Evolutionary conservation across 768 basidiomycete species (phyloP).

Genomic region (Filobasidium floriforme): DNA sequence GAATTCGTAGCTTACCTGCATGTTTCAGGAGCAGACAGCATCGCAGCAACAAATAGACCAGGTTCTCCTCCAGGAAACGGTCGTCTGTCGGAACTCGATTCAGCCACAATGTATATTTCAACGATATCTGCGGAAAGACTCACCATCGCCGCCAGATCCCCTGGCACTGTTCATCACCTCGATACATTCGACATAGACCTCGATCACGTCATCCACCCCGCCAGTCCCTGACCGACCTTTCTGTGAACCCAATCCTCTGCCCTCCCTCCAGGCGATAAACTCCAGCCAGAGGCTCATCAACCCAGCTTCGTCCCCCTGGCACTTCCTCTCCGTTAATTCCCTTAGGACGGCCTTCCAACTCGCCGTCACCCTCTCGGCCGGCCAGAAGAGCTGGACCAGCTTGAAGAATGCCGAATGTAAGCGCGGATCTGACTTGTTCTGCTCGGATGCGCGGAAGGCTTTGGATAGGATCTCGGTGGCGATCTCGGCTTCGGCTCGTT

Average conservation of each 20-base stretch:
- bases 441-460: constrained; percentile 33
- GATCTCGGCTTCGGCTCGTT: constrained; percentile 31
- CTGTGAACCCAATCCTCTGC: constrained; percentile 33
- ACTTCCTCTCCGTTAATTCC: constrained; percentile 9
- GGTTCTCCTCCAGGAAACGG: constrained; percentile 38
- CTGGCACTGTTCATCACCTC: constrained; percentile 22
- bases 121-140: too few relatives aligned
- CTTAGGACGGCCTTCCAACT: constrained; percentile 41
- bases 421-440: constrained; percentile 28
- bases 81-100: not conserved
- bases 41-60: constrained; percentile 45
- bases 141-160: constrained; percentile 17
- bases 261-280: constrained; percentile 44
- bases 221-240: constrained; percentile 24
- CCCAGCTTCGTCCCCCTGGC: constrained; percentile 17
- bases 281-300: constrained; percentile 41
- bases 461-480: constrained; percentile 43
- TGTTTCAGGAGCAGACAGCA: constrained; percentile 43
- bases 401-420: constrained; percentile 43
- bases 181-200: constrained; percentile 40
- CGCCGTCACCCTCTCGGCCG: constrained; percentile 32
- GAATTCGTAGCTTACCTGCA: constrained; percentile 36
- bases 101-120: not conserved
- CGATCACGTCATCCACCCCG: constrained; percentile 41
- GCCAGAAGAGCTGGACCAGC: constrained; percentile 42